Conservation (phyloP, 176 grass and related monocot species). For the Triticum urartu region DNA sequence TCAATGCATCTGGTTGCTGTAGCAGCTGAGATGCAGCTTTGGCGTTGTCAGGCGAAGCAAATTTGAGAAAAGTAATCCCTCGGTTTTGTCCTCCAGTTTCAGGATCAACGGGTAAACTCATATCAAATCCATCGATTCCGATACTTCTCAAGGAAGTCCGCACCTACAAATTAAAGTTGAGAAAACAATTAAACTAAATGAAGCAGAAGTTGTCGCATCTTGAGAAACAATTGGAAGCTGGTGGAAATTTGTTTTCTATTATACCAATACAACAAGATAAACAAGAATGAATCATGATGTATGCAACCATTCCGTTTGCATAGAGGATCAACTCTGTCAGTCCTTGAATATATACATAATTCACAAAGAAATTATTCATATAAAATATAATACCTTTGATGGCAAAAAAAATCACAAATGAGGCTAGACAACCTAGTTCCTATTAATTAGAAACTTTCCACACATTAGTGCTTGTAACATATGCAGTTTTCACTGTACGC, state of each 20-base stretch:
- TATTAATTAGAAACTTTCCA: not conserved
- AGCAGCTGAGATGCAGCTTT: conserved; percentile 59
- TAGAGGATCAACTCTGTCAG: not conserved
- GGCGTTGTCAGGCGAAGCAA: conserved; percentile 48
- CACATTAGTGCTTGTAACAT: not conserved
- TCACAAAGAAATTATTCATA: not conserved
- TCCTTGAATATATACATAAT: not conserved
- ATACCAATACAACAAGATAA: conserved; percentile 10
- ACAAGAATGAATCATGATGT: not conserved
- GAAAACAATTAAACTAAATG: conserved; percentile 28
- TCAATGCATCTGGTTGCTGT: conserved; percentile 50
- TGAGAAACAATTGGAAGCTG: conserved; percentile 16
- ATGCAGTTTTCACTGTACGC: not conserved
- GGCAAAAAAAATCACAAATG: conserved; percentile 1
- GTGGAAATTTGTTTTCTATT: not conserved
- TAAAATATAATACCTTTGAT: not conserved
- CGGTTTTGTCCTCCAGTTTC: conserved; percentile 43
- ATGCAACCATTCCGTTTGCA: not conserved
- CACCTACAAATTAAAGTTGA: conserved; percentile 39
- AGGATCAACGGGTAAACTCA: conserved; percentile 51
- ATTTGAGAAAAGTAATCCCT: conserved; percentile 72
- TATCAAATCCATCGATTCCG: conserved; percentile 55
- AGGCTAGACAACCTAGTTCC: not conserved
- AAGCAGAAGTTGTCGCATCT: conserved; percentile 6
- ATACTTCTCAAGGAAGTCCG: conserved; percentile 51